phyloP scores from a whole-genome alignment of 2,329 filamentous ascomycete genomes.

The Balansia obtecta region DNA sequence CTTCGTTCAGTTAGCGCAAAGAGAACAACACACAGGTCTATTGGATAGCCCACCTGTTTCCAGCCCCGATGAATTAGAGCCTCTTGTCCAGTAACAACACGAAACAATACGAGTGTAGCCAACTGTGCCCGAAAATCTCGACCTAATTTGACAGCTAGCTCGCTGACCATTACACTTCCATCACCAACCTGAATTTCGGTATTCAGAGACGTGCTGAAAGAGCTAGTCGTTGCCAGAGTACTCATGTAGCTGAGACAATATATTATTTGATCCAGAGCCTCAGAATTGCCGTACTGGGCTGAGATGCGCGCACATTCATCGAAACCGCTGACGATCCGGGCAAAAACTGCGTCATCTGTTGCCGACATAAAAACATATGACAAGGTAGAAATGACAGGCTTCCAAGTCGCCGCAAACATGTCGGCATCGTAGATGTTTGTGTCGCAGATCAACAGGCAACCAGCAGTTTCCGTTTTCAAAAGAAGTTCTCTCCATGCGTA shows the following conservation, averaged over 20 bases:
- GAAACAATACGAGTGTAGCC: slow-evolving; percentile 89
- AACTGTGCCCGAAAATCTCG: slow-evolving; percentile 88
- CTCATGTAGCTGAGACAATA: slow-evolving; percentile 85
- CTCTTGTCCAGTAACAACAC: slow-evolving; percentile 80
- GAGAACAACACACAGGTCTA: not conserved
- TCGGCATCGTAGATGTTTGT: slow-evolving; percentile 95
- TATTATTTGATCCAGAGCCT: slow-evolving; percentile 86
- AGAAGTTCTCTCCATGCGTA: slow-evolving; percentile 95
- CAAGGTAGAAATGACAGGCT: slow-evolving; percentile 82
- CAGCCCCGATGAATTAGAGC: slow-evolving; percentile 62
- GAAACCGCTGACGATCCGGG: slow-evolving; percentile 84
- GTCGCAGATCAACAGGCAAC: slow-evolving; percentile 64
- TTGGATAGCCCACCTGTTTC: slow-evolving; percentile 52
- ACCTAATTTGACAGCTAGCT: slow-evolving; percentile 90
- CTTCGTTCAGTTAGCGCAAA: slow-evolving; percentile 28
- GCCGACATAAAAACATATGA: slow-evolving; percentile 99
- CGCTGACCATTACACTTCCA: slow-evolving; percentile 95
- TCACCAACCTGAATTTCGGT: slow-evolving; percentile 90
- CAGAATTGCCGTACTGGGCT: slow-evolving; percentile 66
- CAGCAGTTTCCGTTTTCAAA: slow-evolving; percentile 66
- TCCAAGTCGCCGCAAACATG: slow-evolving; percentile 96
- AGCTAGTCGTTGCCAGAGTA: slow-evolving; percentile 62
- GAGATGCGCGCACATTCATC: slow-evolving; percentile 93
- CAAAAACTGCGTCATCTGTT: slow-evolving; percentile 90
- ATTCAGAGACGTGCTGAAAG: slow-evolving; percentile 78